Base-by-base conservation (phyloP, 495 filamentous ascomycete genomes). In the Glonium stellatum region DNA sequence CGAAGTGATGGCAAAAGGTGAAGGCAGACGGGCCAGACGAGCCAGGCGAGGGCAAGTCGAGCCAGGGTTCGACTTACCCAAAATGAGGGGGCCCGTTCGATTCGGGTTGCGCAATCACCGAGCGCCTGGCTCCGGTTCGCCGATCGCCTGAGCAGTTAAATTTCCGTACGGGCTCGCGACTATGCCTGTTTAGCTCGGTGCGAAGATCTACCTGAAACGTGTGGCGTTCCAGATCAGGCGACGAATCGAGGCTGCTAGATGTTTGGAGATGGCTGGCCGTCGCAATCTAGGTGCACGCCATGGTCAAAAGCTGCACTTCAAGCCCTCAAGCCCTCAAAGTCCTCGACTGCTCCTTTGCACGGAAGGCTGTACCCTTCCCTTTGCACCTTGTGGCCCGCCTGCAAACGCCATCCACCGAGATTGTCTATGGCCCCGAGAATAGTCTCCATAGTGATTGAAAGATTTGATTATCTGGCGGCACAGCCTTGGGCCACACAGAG, bases 91-190 rank as follows among this genome's bases (percentile, higher is more conserved):
- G n/a, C n/a, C 51, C 61, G 57, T 67, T 58, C 53, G 31, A 63
- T 47, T 67, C 60, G 65, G 65, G 62, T 68, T 68, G 65, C 65
- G 65, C 65, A 68, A 68, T 68, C 65, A 62, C 65, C 65, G 65
- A 65, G 58, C 61, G 58, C 65, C 65, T 62, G 65, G 65, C 62
- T 53, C 65, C 50, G 56, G 55, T 67, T 57, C 51, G 55, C 44
- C 60, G 64, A 64, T 61, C 54, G 37, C 60, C 48, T 63, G 44
- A 61, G 58, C 51, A 63, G 55, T 56, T 63, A 67, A 67, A 67
- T 67, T 67, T 67, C 64, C 64, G 64, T 67, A 50, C 31, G 47
- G 44, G 50, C 57, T 41, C 59, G 37, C 21, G 47, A 48, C 63
- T 59, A 58, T 66, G 58, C 64, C 64, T 52, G 39, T 42, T 63